Evolutionary conservation across 805 yeast species (phyloP).

Genomic region (Nakazawaea anatomiae): DNA sequence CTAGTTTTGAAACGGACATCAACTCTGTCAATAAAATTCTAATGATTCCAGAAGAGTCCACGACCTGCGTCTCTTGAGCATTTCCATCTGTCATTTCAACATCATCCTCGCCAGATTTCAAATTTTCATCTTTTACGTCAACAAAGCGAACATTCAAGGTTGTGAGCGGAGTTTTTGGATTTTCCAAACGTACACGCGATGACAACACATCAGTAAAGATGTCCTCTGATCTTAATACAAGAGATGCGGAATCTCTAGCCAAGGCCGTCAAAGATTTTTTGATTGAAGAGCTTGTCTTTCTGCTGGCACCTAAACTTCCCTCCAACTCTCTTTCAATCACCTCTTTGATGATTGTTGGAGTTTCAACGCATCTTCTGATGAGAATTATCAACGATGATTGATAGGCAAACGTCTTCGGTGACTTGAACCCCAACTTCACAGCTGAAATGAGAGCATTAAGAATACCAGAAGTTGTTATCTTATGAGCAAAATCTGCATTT

Average conservation of each 20-base stretch:
- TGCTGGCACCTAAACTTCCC: slow-evolving; percentile 31
- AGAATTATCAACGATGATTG: slow-evolving; percentile 48
- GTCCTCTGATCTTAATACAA: slow-evolving; percentile 32
- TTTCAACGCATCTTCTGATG: slow-evolving; percentile 68
- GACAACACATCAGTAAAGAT: slow-evolving; percentile 19
- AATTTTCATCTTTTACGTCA: slow-evolving; percentile 13
- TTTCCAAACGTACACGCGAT: slow-evolving; percentile 14
- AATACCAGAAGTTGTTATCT: slow-evolving; percentile 41
- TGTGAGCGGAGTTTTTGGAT: slow-evolving; percentile 5
- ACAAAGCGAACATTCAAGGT: slow-evolving; percentile 4
- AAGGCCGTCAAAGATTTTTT: slow-evolving; percentile 37
- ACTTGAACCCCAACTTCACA: slow-evolving; percentile 28
- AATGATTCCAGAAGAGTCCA: slow-evolving; percentile 49
- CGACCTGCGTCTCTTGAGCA: slow-evolving; percentile 12
- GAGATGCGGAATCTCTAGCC: slow-evolving; percentile 44
- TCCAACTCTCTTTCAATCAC: slow-evolving; percentile 48
- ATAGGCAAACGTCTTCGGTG: slow-evolving; percentile 27
- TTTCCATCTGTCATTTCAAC: slow-evolving; percentile 25
- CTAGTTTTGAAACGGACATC: slow-evolving; percentile 34
- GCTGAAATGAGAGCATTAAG: slow-evolving; percentile 41
- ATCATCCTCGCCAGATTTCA: slow-evolving; percentile 16
- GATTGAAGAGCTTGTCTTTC: slow-evolving; percentile 10
- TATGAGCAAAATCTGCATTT: slow-evolving; percentile 30
- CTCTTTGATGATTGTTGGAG: slow-evolving; percentile 38
- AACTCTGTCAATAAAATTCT: slow-evolving; percentile 59